Percentiles rank a stretch among this genome's conserved stretches.
Conservation (phyloP, 768 basidiomycete species). For the Leccinum fibrillosum region DNA sequence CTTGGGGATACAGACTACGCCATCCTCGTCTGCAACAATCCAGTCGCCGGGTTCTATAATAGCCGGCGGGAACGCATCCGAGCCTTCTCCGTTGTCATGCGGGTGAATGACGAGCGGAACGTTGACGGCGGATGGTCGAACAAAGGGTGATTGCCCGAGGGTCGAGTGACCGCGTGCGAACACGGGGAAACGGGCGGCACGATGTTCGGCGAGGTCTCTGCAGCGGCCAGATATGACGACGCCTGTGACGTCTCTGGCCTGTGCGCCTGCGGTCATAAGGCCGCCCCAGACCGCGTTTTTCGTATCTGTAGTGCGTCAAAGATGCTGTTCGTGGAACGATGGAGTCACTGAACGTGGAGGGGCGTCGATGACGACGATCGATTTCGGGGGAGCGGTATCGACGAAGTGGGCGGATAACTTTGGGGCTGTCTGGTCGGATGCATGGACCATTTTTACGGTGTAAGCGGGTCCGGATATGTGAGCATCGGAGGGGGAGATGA, state of each 20-base stretch:
- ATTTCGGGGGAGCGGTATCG: constrained; percentile 64
- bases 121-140: constrained; percentile 74
- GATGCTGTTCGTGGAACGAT: neutral
- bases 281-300: constrained; percentile 92
- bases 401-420: constrained; percentile 74
- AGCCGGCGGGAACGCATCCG: constrained; percentile 48
- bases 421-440: constrained; percentile 56
- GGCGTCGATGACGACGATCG: constrained; percentile 70
- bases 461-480: constrained; percentile 76
- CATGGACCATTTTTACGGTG: constrained; percentile 79
- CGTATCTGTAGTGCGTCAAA: constrained; percentile 40
- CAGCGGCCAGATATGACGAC: constrained; percentile 84
- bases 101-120: constrained; percentile 52
- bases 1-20: constrained; percentile 78
- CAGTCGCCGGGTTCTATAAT: constrained; percentile 72
- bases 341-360: constrained; percentile 55
- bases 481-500: constrained; percentile 34
- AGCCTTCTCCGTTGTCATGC: constrained; percentile 28
- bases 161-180: constrained; percentile 82
- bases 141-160: constrained; percentile 81
- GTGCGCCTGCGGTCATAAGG: constrained; percentile 84
- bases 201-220: constrained; percentile 80
- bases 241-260: constrained; percentile 63
- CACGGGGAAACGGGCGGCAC: constrained; percentile 67
- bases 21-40: constrained; percentile 85